phyloP scores from a whole-genome alignment of 2,329 filamentous ascomycete genomes.

The Sporothrix phasma region DNA sequence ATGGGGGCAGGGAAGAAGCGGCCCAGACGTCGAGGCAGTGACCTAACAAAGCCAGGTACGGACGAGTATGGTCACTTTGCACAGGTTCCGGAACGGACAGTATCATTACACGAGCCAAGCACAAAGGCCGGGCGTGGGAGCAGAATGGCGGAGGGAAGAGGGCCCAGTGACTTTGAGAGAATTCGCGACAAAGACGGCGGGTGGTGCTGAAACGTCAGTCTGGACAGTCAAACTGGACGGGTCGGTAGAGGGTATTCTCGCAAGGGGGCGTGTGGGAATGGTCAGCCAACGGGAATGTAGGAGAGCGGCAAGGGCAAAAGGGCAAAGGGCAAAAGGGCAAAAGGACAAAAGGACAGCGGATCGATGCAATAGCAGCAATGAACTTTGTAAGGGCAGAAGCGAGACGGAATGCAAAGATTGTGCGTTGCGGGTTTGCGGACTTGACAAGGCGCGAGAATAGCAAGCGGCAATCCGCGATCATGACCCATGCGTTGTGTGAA shows the following conservation, averaged over 20 bases:
- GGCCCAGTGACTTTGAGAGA: conserved; percentile 13
- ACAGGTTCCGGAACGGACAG: background rate
- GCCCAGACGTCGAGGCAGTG: background rate
- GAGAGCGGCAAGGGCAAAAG: background rate
- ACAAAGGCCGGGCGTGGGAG: background rate
- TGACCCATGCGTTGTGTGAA: background rate
- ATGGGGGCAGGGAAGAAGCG: background rate
- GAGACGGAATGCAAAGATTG: background rate
- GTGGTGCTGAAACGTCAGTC: conserved; percentile 24
- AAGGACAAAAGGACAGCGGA: background rate
- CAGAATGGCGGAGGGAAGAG: background rate
- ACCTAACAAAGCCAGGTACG: background rate
- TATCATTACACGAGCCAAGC: background rate
- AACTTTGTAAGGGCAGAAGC: conserved; percentile 1
- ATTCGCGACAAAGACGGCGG: conserved; percentile 23
- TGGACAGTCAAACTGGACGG: conserved; percentile 15
- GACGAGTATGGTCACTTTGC: background rate
- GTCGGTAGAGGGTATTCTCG: conserved; percentile 15
- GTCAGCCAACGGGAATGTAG: conserved; percentile 8
- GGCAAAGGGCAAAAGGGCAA: background rate
- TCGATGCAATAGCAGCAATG: too few relatives aligned
- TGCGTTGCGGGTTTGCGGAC: background rate
- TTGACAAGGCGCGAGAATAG: background rate
- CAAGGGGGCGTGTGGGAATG: conserved; percentile 6
- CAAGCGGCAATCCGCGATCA: background rate